Evolutionary conservation across 1,284 basidiomycete genomes (phyloP), one percentile per base, ranked within the genome.

Genomic region (Fomitopsis betulina): DNA sequence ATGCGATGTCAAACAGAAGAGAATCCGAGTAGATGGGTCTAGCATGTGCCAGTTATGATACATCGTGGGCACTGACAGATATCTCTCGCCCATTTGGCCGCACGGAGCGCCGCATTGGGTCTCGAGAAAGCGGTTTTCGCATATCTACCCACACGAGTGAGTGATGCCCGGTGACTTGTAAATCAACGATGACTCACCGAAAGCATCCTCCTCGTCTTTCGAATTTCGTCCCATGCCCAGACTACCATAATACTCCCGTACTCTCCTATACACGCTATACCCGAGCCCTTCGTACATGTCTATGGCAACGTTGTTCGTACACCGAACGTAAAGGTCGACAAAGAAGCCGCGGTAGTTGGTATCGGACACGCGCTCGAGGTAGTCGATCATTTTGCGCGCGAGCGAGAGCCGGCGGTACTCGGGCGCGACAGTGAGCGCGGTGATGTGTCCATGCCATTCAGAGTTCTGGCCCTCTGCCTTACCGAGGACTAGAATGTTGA

Each of bases 401-500:
- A 96, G 84, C 1, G 84, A 84, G 2, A 96, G 80, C 2, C 92
- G 86, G 39, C 94, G 89, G 72, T 94, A 96, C 68, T 94, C 90
- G 19, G 94, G 94, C 0, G 94, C 92, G 54, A 96, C 93, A 2
- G 93, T 93, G 55, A 96, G 80, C 0, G 94, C 93, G 1, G 94
- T 96, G 64, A 96, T 89, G 69, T 96, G 94, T 0, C 91, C 93
- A 65, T 94, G 93, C 84, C 89, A 93, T 67, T 94, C 93, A 1
- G 72, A 60, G 1, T 78, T 77, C 13, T 72, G 60, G 7, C 93
- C 93, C 72, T 95, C 93, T 0, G 91, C 91, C 69, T 94, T 95
- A 33, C 92, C 93, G 58, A 95, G 77, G 58, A 95, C 93, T 94
- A 60, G 30, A 43, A 35, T 38, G 32, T 27, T 27, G 13, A 15